Base-by-base conservation (phyloP, 2,329 filamentous ascomycete species). In the Epichloe aotearoae region DNA sequence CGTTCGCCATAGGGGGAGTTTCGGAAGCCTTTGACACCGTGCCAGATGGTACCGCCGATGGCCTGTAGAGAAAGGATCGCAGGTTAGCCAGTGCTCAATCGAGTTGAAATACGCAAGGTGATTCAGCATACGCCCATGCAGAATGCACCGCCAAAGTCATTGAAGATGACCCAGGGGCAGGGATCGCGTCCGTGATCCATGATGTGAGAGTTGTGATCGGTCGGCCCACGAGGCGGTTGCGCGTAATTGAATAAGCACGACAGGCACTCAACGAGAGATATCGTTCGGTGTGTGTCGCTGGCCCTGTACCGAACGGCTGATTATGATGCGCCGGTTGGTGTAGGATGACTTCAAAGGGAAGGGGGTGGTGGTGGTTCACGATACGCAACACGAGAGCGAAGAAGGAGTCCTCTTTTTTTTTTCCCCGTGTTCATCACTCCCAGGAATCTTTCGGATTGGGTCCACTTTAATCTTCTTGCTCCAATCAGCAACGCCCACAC, bases 181-280 rank as follows among this genome's bases (percentile, higher is more conserved):
- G 93, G 93, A 71, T 97, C 93, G 73, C 93, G 81, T 57, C 87
- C 86, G 77, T 97, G 93, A 82, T 98, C 91, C 86, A 95, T 93
- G 49, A 41, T 51, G 49, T 42, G n/a, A 23, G 33, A 12, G 23
- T 7, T 7, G 37, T 17, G 30, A 37, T 37, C 30, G 6, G 50
- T 39, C 19, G 46, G 41, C 19, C 20, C 19, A 39, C 10, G 17
- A 19, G 46, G 34, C 36, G 20, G 12, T 41, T 39, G 40, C 36
- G 36, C 19, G 14, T 12, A 33, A 49, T 17, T n/a, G 15, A 33
- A 39, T 23, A 5, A 14, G 6, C 5, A 36, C 42, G 23, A 23
- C 15, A 26, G 49, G 10, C 11, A 36, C 17, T 42, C 38, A 17
- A 10, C 26, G 38, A 51, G 4, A 15, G 6, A 6, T 19, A 6